Percentiles rank a stretch among this genome's conserved stretches.
Evolutionary conservation across 2,329 filamentous ascomycete species (phyloP).

Genomic region (Trichoderma guizhouense): DNA sequence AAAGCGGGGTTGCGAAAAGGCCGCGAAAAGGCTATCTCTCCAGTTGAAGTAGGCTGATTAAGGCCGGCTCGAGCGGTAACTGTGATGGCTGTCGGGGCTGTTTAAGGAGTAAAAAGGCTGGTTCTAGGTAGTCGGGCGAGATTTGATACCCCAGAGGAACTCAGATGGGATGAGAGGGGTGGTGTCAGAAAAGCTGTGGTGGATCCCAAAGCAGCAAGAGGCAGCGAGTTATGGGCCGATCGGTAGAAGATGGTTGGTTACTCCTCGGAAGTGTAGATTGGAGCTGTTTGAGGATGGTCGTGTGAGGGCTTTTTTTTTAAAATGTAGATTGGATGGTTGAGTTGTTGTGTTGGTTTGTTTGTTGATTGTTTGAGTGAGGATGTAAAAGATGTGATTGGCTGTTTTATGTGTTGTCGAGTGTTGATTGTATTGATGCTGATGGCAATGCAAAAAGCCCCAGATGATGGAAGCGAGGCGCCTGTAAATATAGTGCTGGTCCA

Average conservation of each 20-base stretch:
- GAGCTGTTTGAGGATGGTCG: not conserved
- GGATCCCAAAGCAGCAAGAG: not conserved
- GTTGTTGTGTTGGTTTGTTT: not conserved
- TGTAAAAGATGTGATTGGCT: not conserved
- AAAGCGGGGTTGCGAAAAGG: not conserved
- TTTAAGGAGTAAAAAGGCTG: not conserved
- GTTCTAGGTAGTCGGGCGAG: slow-evolving; percentile 1
- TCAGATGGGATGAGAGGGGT: slow-evolving; percentile 6
- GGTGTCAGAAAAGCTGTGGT: slow-evolving; percentile 10
- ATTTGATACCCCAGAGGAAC: not conserved
- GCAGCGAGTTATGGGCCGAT: not conserved
- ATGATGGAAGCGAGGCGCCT: slow-evolving; percentile 5
- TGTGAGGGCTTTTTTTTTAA: not conserved
- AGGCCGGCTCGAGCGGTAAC: slow-evolving; percentile 9
- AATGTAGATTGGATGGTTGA: not conserved
- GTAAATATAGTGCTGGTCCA: slow-evolving; percentile 8
- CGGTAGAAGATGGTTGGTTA: not conserved
- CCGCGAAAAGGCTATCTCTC: not conserved
- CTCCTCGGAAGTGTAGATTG: not conserved
- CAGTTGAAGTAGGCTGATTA: not conserved
- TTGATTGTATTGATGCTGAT: not conserved
- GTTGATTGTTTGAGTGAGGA: not conserved
- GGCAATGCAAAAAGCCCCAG: not conserved
- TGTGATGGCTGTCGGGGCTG: not conserved
- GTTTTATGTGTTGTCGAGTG: not conserved